Base-by-base conservation (phyloP, 768 basidiomycete species). In the Guyanaporus albipodus region DNA sequence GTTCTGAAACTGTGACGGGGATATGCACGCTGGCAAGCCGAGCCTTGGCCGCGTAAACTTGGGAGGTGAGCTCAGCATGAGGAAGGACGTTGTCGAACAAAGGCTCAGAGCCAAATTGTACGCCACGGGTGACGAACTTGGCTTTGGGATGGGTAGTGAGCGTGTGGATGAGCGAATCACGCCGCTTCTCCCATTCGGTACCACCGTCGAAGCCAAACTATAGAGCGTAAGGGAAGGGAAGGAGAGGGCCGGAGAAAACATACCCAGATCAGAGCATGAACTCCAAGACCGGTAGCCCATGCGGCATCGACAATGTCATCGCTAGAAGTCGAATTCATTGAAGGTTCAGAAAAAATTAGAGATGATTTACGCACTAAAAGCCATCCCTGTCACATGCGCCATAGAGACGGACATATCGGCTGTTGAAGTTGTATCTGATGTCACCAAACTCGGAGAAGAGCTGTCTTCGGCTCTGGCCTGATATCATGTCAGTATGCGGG, bases 191-290 rank as follows among this genome's bases (percentile, higher is more conserved):
- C 79, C 82, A 86, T 49, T 73, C 55, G 52, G 77, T 59, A 24
- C 50, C 43, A n/a, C 67, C 68, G 40, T 62, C 49, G 35, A 70
- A 71, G 34, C 71, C 69, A 53, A 70, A 72, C 71, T 70, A 26
- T 5, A 7, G 4, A 29, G 14, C 15, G 3, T 56, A 29, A 54
- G 24, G 5, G 1, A 41, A 10, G 14, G 14, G 32, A 28, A 3
- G 39, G 2, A 27, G 10, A 32, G 29, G 15, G 38, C 12, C n/a
- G n/a, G n/a, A 29, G 11, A 24, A 15, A 38, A 40, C 74, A 54
- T 57, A 84, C 84, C 85, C 84, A 87, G 50, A 88, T 78, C 15
- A 87, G 66, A n/a, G 83, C 82, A 51, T 87, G 85, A 6, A 88
- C 81, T 37, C 86, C 85, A 23, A 87, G 62, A n/a, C 76, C 71